A percentile compares a stretch with the other conserved stretches of the same genome.
Evolutionary conservation across 2,329 filamentous ascomycete species (phyloP).

Genomic region (Zasmidium citrigriseum): DNA sequence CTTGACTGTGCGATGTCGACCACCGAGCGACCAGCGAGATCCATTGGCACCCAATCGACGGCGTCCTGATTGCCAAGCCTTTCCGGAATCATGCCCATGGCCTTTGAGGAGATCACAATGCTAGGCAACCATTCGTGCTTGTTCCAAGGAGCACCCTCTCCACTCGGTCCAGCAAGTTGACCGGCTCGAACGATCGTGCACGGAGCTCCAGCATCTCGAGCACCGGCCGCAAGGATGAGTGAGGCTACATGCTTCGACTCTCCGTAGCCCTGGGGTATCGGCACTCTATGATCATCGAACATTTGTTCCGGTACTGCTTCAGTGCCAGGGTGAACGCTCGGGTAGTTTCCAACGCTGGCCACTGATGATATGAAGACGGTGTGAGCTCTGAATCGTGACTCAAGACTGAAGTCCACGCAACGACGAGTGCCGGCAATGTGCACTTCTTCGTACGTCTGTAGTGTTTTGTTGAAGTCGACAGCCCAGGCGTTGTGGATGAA

Average conservation of each 20-base stretch:
- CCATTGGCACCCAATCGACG: conserved; percentile 50
- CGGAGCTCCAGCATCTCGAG: conserved; percentile 26
- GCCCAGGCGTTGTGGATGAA: conserved; percentile 43
- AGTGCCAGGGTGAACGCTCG: conserved; percentile 9
- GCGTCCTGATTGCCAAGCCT: conserved; percentile 36
- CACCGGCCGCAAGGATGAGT: conserved; percentile 33
- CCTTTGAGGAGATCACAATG: conserved; percentile 42
- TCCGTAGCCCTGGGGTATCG: conserved; percentile 40
- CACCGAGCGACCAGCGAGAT: conserved; percentile 37
- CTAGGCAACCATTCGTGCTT: conserved; percentile 45
- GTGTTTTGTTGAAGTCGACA: conserved; percentile 40
- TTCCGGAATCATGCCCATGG: conserved; percentile 41
- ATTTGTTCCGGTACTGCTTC: conserved; percentile 35
- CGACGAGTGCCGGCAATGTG: conserved; percentile 34
- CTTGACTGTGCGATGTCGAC: conserved; percentile 20
- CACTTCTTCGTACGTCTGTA: conserved; percentile 34
- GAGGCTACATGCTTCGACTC: conserved; percentile 40
- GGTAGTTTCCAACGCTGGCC: conserved; percentile 36
- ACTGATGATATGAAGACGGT: conserved; percentile 44
- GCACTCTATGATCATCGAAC: conserved; percentile 28
- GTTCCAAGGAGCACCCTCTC: conserved; percentile 37
- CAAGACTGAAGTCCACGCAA: conserved; percentile 29
- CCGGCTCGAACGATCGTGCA: conserved; percentile 28
- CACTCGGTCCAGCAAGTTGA: conserved; percentile 29
- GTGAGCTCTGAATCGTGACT: conserved; percentile 26